Percentiles rank a stretch among this genome's conserved stretches.
Conservation (phyloP, 2,329 filamentous ascomycete genomes). For the Trichoderma pleuroti region DNA sequence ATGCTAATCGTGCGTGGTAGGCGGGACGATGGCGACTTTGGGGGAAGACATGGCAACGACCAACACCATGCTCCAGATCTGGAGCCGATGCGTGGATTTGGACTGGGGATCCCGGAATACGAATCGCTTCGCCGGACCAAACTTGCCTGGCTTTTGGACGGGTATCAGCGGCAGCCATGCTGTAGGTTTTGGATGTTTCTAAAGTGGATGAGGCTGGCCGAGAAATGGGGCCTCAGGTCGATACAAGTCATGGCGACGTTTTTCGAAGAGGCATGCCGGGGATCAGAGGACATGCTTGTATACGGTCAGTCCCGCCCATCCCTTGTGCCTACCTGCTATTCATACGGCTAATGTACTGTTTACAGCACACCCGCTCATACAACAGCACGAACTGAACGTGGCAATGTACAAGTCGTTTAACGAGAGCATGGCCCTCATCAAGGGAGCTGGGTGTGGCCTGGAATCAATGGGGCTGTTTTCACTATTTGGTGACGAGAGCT, state of each 20-base stretch:
- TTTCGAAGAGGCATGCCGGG: not conserved
- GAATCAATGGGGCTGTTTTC: not conserved
- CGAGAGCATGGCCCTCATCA: not conserved
- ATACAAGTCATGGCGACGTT: not conserved
- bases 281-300: not conserved
- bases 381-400: not conserved
- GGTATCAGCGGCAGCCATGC: not conserved
- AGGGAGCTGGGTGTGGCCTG: not conserved
- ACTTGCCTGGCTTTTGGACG: not conserved
- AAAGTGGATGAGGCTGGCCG: not conserved
- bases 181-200: not conserved
- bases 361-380: not conserved
- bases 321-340: not conserved
- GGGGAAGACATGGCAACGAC: not conserved
- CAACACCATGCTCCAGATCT: not conserved
- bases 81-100: not conserved
- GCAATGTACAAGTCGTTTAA: slow-evolving; percentile 7
- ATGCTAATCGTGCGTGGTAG: not conserved
- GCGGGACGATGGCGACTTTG: not conserved
- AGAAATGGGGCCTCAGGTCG: not conserved
- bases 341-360: not conserved
- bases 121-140: not conserved
- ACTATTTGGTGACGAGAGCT: not conserved
- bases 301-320: not conserved
- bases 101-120: not conserved